Conservation (phyloP, 2,329 filamentous ascomycete genomes). For the Laburnicola sp. region DNA sequence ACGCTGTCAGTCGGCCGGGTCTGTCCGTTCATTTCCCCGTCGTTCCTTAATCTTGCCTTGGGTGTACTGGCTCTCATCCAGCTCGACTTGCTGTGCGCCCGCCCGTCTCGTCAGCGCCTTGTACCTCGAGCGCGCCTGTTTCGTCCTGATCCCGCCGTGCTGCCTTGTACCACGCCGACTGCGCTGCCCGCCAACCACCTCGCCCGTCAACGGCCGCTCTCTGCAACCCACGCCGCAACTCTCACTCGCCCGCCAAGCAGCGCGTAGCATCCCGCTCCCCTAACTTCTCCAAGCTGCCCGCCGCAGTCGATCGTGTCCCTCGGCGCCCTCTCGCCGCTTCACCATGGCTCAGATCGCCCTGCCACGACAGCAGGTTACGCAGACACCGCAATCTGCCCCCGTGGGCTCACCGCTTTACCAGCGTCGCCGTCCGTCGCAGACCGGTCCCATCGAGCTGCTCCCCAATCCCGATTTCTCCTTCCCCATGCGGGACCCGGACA, state of each 20-base stretch:
- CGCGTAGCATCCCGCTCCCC: slow-evolving; percentile 26
- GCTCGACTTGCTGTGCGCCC: slow-evolving; percentile 13
- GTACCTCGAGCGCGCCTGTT: slow-evolving; percentile 45
- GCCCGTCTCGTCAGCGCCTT: slow-evolving; percentile 34
- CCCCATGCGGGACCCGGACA: slow-evolving; percentile 45
- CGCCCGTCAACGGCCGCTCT: slow-evolving; percentile 21
- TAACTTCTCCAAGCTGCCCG: slow-evolving; percentile 34
- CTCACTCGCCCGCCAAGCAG: slow-evolving; percentile 26
- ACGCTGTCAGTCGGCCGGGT: slow-evolving; percentile 33
- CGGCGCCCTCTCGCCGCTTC: slow-evolving; percentile 27
- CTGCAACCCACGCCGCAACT: slow-evolving; percentile 28
- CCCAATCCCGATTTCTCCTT: slow-evolving; percentile 56
- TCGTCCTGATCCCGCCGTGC: slow-evolving; percentile 42
- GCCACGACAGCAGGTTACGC: slow-evolving; percentile 47
- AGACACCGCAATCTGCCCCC: slow-evolving; percentile 37
- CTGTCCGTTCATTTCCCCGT: slow-evolving; percentile 45
- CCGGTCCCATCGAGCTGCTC: slow-evolving; percentile 48
- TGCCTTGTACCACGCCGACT: slow-evolving; percentile 33
- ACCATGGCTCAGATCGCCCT: slow-evolving; percentile 44
- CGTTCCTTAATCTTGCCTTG: slow-evolving; percentile 42
- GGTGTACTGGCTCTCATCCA: slow-evolving; percentile 44
- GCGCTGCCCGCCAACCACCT: slow-evolving; percentile 29
- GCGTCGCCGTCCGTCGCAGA: slow-evolving; percentile 37
- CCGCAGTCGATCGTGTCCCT: slow-evolving; percentile 27
- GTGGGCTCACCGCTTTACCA: slow-evolving; percentile 45